A percentile compares a stretch with the other conserved stretches of the same genome.
Evolutionary conservation across 192 early-diverging fungal species (phyloP).

Genomic region (Coemansia sp.): DNA sequence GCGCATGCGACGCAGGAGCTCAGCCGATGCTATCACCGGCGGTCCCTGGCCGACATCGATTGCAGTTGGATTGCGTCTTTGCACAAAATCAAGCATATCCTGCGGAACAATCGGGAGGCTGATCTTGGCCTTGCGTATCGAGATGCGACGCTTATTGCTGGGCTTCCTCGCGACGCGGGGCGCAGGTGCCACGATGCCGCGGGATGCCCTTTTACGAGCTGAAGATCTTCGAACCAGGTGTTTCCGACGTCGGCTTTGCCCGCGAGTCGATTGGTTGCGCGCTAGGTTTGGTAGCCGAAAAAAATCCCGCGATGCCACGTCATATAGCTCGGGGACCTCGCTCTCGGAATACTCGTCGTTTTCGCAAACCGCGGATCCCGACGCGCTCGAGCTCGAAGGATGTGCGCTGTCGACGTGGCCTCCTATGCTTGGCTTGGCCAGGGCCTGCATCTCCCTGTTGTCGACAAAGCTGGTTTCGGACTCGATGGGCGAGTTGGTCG

Average conservation of each 20-base stretch:
- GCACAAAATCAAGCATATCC: constrained; percentile 44
- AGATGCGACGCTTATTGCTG: constrained; percentile 7
- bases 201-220: constrained; percentile 5
- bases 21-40: constrained; percentile 38
- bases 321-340: constrained; percentile 27
- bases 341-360: constrained; percentile 9
- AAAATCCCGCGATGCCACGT: constrained; percentile 26
- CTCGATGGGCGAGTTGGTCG: constrained; percentile 17
- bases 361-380: background rate
- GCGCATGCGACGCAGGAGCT: constrained; percentile 26
- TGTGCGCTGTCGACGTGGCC: background rate
- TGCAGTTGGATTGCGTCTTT: constrained; percentile 40
- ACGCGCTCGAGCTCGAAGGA: background rate
- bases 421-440: background rate
- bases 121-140: constrained; percentile 23
- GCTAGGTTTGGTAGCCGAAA: constrained; percentile 36
- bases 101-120: constrained; percentile 48
- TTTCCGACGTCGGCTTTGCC: constrained; percentile 10
- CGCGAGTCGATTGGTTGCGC: constrained; percentile 22
- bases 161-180: background rate
- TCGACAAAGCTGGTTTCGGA: constrained; percentile 13
- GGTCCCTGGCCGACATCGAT: constrained; percentile 17
- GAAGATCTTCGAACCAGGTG: constrained; percentile 24
- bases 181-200: background rate
- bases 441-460: background rate